These are phyloP conservation scores for Coniferiporia weirii DNA, from an alignment of 1,284 basidiomycete genomes.

Conservation along the genomic window DNA sequence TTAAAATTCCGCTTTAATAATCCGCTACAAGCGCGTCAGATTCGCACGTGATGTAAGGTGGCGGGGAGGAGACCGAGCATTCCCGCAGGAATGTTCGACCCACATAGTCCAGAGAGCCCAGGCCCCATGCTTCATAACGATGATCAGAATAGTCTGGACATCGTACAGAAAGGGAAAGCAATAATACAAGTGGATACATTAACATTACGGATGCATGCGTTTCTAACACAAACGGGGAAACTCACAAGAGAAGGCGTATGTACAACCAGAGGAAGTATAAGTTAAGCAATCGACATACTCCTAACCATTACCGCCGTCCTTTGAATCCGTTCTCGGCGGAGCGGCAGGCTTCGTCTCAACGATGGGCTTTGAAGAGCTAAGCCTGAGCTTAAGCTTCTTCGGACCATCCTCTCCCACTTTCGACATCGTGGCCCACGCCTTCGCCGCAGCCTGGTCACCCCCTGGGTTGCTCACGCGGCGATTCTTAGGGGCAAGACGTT, in stretches of 20 bases:
- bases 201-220: constrained; percentile 12
- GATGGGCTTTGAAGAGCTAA: constrained; percentile 29
- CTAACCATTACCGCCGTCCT: constrained; percentile 72
- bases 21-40: too few relatives aligned
- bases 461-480: constrained; percentile 43
- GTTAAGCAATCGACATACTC: constrained; percentile 3
- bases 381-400: constrained; percentile 74
- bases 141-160: too few relatives aligned
- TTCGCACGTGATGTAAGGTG: too few relatives aligned
- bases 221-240: constrained; percentile 7
- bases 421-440: constrained; percentile 20
- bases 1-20: too few relatives aligned
- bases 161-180: background rate
- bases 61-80: too few relatives aligned
- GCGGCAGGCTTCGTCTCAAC: constrained; percentile 17
- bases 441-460: constrained; percentile 20
- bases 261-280: constrained; percentile 4
- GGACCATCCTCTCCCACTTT: constrained; percentile 59
- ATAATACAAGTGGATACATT: constrained; percentile 10
- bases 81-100: too few relatives aligned
- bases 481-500: constrained; percentile 48
- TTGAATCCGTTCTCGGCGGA: constrained; percentile 59
- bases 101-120: too few relatives aligned
- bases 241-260: constrained; percentile 6
- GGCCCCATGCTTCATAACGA: too few relatives aligned